A percentile compares a stretch with the other conserved stretches of the same genome.
Conservation (phyloP, 192 early-diverging fungal species). For the Coemansia sp. region DNA sequence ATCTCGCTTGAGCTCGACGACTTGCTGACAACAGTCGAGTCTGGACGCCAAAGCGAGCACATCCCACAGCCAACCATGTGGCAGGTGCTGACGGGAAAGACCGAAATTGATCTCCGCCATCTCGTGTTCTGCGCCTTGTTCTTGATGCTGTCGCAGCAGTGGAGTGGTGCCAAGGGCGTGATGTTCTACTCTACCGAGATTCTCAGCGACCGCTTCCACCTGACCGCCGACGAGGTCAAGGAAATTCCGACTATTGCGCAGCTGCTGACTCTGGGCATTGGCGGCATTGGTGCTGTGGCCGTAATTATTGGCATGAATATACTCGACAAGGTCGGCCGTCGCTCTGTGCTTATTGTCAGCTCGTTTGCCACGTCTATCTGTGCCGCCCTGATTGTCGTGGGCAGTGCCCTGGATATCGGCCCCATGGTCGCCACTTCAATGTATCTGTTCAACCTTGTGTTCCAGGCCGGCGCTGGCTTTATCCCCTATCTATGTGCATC, state of each 20-base stretch:
- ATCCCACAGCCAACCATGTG: slow-evolving; percentile 29
- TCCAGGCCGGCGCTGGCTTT: slow-evolving; percentile 80
- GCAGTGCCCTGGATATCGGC: slow-evolving; percentile 57
- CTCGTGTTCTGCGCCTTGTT: slow-evolving; percentile 65
- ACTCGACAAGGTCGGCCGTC: slow-evolving; percentile 75
- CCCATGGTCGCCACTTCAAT: slow-evolving; percentile 58
- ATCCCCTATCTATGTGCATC: slow-evolving; percentile 79
- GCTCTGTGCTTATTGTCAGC: slow-evolving; percentile 61
- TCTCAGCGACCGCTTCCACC: slow-evolving; percentile 57
- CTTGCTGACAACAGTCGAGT: slow-evolving; percentile 48
- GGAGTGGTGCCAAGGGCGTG: slow-evolving; percentile 88
- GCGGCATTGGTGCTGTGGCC: slow-evolving; percentile 67
- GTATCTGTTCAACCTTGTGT: slow-evolving; percentile 77
- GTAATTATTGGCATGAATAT: slow-evolving; percentile 70
- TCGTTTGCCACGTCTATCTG: slow-evolving; percentile 62
- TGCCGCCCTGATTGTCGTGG: slow-evolving; percentile 56
- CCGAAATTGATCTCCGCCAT: slow-evolving; percentile 56
- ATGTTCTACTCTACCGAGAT: slow-evolving; percentile 83
- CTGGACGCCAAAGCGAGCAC: slow-evolving; percentile 13
- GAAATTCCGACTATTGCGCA: slow-evolving; percentile 59
- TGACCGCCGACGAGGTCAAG: slow-evolving; percentile 34
- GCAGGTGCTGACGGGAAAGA: slow-evolving; percentile 49
- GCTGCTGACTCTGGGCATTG: slow-evolving; percentile 77
- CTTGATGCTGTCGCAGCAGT: slow-evolving; percentile 82
- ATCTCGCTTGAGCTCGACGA: slow-evolving; percentile 60